Conservation (phyloP, 352 stramenopile genomes). For the Phytophthora pseudosyringae region DNA sequence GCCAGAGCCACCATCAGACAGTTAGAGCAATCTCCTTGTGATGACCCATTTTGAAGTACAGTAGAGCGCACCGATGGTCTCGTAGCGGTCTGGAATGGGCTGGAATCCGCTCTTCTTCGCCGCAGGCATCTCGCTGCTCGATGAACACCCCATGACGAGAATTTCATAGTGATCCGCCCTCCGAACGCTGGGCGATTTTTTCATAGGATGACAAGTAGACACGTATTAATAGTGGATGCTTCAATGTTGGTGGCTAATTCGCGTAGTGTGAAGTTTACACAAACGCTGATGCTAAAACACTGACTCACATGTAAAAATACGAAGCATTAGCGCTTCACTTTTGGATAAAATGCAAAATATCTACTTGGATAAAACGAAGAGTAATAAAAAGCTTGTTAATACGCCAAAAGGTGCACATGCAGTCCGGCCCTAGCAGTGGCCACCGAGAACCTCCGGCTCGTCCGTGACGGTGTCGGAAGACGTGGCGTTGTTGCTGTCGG, state of each 20-base stretch:
- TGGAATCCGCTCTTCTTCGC: constrained; percentile 36
- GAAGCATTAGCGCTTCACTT: too few species aligned
- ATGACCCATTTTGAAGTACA: not conserved
- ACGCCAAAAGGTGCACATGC: not conserved
- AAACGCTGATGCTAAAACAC: too few species aligned
- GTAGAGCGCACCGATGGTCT: constrained; percentile 51
- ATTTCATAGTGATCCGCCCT: constrained; percentile 21
- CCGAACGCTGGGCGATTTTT: constrained; percentile 19
- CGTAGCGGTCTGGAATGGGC: constrained; percentile 62
- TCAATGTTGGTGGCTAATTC: constrained; percentile 11
- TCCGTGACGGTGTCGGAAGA: constrained; percentile 12
- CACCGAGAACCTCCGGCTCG: constrained; percentile 6
- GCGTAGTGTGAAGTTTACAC: not conserved
- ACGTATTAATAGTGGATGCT: constrained; percentile 13
- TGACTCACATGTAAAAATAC: too few species aligned
- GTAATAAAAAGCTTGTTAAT: not conserved
- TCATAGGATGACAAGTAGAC: not conserved
- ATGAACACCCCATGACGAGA: constrained; percentile 34
- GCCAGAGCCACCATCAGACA: not conserved
- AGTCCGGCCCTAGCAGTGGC: constrained; percentile 19
- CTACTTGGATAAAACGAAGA: too few species aligned
- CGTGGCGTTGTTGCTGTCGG: constrained; percentile 13
- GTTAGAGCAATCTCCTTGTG: not conserved
- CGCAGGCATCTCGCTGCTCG: constrained; percentile 15
- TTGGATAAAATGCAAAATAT: too few species aligned